These are phyloP conservation scores for Teratosphaeria destructans DNA, from an alignment of 2,329 filamentous ascomycete genomes.

Conservation along the genomic window DNA sequence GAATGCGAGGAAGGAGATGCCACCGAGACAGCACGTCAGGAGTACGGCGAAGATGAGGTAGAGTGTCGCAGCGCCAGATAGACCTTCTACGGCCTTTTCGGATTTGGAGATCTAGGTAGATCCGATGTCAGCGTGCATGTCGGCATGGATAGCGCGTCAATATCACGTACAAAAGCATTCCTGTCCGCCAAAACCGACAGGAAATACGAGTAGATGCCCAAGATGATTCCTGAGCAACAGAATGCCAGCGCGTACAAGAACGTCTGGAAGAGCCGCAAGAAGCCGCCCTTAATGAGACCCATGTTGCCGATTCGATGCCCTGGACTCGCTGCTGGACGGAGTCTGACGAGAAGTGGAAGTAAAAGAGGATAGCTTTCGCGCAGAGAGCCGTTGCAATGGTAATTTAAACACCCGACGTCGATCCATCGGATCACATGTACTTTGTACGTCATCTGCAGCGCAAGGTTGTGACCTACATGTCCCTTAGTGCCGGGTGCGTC, in stretches of 20 bases:
- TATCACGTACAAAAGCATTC: conserved; percentile 30
- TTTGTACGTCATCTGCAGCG: neutral
- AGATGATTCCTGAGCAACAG: conserved; percentile 58
- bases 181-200: conserved; percentile 61
- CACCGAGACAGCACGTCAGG: conserved; percentile 70
- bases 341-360: neutral
- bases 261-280: conserved; percentile 59
- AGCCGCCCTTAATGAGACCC: conserved; percentile 39
- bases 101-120: conserved; percentile 46
- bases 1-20: conserved; percentile 60
- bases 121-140: neutral
- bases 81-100: conserved; percentile 50
- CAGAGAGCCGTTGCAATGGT: neutral
- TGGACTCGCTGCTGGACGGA: neutral
- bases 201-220: conserved; percentile 57
- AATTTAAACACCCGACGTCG: neutral
- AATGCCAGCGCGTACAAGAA: conserved; percentile 66
- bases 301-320: conserved; percentile 11
- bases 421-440: neutral
- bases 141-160: neutral
- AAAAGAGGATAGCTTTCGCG: neutral
- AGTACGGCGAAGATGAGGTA: conserved; percentile 66
- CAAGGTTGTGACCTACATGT: neutral
- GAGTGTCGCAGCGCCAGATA: conserved; percentile 62
- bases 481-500: neutral